Percentiles rank a stretch among this genome's conserved stretches.
Conservation (phyloP, 495 filamentous ascomycete species). For the Talaromyces nanjingensis region DNA sequence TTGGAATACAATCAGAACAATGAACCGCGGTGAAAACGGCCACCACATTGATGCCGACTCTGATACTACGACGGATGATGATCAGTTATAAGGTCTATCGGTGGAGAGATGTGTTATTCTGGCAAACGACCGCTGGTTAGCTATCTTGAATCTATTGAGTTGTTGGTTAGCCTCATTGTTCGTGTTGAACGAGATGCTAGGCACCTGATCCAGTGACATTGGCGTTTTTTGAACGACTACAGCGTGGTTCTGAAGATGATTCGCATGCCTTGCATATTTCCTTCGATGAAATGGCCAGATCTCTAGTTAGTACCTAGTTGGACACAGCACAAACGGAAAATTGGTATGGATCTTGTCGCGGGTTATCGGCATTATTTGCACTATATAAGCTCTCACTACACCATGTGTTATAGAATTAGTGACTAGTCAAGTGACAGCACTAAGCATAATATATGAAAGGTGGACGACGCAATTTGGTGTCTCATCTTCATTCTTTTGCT, state of each 20-base stretch:
- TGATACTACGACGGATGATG: background rate
- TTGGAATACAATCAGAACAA: conserved; percentile 7
- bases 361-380: background rate
- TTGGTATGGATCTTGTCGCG: background rate
- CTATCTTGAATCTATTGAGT: background rate
- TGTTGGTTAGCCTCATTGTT: background rate
- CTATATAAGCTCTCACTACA: background rate
- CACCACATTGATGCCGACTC: background rate
- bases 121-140: background rate
- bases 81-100: background rate
- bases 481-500: background rate
- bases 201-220: background rate
- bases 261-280: background rate
- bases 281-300: background rate
- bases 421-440: background rate
- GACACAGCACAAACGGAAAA: background rate
- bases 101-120: background rate
- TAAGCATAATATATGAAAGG: background rate
- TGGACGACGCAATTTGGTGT: background rate
- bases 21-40: background rate
- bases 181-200: background rate
- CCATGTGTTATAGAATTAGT: background rate
- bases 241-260: background rate
- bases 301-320: background rate
- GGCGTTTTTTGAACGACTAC: background rate